Conservation (phyloP, 352 stramenopile species). For the Phytophthora lateralis region DNA sequence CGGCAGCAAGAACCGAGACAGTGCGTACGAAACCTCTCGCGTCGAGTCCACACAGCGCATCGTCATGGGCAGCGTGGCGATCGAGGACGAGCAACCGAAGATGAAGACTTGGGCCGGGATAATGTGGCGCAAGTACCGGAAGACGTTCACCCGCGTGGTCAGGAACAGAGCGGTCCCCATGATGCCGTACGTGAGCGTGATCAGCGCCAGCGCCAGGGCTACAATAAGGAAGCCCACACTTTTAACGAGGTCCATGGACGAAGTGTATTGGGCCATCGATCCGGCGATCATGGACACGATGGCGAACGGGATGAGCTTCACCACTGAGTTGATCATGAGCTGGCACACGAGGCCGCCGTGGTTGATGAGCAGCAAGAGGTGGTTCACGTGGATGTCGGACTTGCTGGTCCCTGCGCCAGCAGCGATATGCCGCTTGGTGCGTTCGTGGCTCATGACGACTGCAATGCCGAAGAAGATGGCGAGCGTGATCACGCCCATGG, state of each 20-base stretch:
- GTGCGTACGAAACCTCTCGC: conserved; percentile 59
- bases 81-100: conserved; percentile 79
- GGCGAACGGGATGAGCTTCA: conserved; percentile 65
- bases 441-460: conserved; percentile 57
- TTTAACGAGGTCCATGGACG: conserved; percentile 44
- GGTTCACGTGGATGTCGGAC: conserved; percentile 50
- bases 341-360: conserved; percentile 68
- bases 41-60: conserved; percentile 76
- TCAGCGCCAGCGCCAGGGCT: conserved; percentile 47
- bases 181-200: conserved; percentile 54
- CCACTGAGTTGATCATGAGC: conserved; percentile 74
- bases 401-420: conserved; percentile 14
- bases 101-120: conserved; percentile 78
- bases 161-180: conserved; percentile 59
- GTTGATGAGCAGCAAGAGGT: conserved; percentile 65
- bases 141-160: conserved; percentile 67
- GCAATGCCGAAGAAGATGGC: conserved; percentile 74
- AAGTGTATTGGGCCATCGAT: conserved; percentile 61
- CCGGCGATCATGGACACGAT: conserved; percentile 78
- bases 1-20: conserved; percentile 69
- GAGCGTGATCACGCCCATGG: conserved; percentile 74
- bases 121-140: conserved; percentile 68
- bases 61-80: conserved; percentile 79
- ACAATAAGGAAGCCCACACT: conserved; percentile 60
- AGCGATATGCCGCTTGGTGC: conserved; percentile 21